Base-by-base conservation (phyloP, 2,329 filamentous ascomycete species). In the Sporothrix sp. region DNA sequence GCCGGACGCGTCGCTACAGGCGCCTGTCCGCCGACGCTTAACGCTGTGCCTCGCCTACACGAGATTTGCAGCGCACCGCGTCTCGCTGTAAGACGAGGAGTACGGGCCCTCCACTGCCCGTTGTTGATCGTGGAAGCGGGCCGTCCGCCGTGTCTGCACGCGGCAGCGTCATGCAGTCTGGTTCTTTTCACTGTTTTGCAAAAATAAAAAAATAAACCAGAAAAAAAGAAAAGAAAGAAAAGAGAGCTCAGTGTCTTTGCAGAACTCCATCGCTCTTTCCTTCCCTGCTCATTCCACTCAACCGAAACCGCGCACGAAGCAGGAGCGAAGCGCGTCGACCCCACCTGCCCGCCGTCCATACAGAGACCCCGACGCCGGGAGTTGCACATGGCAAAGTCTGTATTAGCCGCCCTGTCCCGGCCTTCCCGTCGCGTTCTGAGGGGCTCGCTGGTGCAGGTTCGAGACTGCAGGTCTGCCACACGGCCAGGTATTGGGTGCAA, bases 291-390 rank as follows among this genome's bases (percentile, higher is more conserved):
- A 23, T 21, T 39, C 18, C 23, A 10, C n/a, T 21, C 32, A 27
- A 44, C 18, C 27, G 51, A 52, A 52, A 49, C 39, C 40, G 45
- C 39, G 51, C 50, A 38, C 10, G 44, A 37, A 45, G 52, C 46
- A 52, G 49, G 52, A 54, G 50, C 52, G 39, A 47, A 49, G 50
- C 54, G 54, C 53, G 54, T 56, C 52, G 46, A 53, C 50, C 35
- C 44, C 47, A 48, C 49, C 52, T 44, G 36, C 48, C 51, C 52
- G 25, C 32, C 6, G 25, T 33, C 51, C 51, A 50, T 43, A 35
- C 46, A 44, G 20, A 32, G 35, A n/a, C n/a, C n/a, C n/a, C n/a
- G n/a, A n/a, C n/a, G n/a, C n/a, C n/a, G n/a, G n/a, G n/a, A n/a
- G n/a, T n/a, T 4, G 7, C 28, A 32, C 40, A 32, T 13, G 35